Evolutionary conservation across 345 rosid species (phyloP).

Genomic region (Gossypium thurberi): DNA sequence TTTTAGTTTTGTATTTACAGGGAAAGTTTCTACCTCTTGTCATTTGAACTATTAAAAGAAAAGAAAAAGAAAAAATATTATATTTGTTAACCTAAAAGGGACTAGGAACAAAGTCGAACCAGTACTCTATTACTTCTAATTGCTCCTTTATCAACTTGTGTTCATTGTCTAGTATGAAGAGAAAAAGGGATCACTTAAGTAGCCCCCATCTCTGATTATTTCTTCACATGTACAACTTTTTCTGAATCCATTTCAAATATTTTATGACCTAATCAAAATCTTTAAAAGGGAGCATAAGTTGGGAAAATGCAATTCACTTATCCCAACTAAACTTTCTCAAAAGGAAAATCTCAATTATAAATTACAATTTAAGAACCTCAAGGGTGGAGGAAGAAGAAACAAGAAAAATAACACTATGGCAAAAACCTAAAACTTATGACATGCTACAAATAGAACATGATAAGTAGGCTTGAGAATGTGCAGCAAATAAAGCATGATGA

Average conservation of each 20-base stretch:
- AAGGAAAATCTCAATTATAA: background rate
- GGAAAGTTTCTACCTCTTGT: background rate
- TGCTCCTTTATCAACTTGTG: background rate
- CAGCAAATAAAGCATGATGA: background rate
- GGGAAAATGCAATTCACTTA: background rate
- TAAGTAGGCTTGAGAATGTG: background rate
- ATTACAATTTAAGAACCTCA: background rate
- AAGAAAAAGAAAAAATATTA: background rate
- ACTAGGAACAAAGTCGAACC: background rate
- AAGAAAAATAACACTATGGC: background rate
- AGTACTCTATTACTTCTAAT: background rate
- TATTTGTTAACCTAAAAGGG: background rate
- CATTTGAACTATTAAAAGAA: background rate
- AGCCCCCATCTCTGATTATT: background rate
- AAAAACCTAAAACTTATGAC: background rate
- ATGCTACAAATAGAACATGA: background rate
- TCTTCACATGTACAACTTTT: background rate
- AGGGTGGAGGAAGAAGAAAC: background rate
- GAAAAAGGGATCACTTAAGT: background rate
- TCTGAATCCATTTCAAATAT: background rate
- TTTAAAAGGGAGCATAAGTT: background rate
- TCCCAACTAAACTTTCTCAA: background rate
- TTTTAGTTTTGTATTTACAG: background rate
- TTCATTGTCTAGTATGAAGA: background rate
- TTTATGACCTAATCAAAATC: background rate